These are phyloP conservation scores for Nitzschia sp. DNA, from an alignment of 108 stramenopile species.

Conservation along the genomic window DNA sequence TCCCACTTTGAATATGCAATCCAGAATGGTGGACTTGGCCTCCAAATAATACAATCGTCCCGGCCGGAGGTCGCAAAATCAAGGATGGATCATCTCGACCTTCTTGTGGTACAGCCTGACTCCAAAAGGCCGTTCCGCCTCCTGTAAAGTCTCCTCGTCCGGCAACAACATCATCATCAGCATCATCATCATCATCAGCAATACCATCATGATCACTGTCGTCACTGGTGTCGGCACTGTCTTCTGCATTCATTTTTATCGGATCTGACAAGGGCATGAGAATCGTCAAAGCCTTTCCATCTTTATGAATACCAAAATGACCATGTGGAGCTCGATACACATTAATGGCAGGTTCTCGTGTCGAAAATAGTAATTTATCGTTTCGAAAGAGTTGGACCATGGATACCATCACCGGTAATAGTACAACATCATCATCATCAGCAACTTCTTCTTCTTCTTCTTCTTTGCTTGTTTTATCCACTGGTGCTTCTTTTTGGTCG, in stretches of 20 bases:
- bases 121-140: conserved; percentile 4
- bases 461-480: no score
- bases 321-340: conserved; percentile 16
- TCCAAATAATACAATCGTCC: conserved; percentile 27
- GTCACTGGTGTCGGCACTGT: no score
- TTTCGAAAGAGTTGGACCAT: conserved; percentile 1
- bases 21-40: conserved; percentile 31
- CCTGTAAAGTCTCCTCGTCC: conserved; percentile 23
- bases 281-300: conserved; percentile 22
- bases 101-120: neutral
- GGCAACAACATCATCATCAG: no score
- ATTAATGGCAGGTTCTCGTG: conserved; percentile 32
- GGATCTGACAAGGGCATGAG: conserved; percentile 24
- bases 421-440: no score
- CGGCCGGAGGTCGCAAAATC: conserved; percentile 17
- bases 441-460: no score
- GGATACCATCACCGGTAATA: no score
- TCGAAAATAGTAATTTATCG: conserved; percentile 13
- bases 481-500: no score
- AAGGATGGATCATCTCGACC: conserved; percentile 15
- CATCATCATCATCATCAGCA: no score
- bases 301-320: conserved; percentile 24
- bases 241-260: no score
- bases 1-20: conserved; percentile 6
- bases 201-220: no score